Percentiles rank a stretch among this genome's conserved stretches.
Conservation (phyloP, 108 stramenopile species). For the Discostella pseudostelligera region DNA sequence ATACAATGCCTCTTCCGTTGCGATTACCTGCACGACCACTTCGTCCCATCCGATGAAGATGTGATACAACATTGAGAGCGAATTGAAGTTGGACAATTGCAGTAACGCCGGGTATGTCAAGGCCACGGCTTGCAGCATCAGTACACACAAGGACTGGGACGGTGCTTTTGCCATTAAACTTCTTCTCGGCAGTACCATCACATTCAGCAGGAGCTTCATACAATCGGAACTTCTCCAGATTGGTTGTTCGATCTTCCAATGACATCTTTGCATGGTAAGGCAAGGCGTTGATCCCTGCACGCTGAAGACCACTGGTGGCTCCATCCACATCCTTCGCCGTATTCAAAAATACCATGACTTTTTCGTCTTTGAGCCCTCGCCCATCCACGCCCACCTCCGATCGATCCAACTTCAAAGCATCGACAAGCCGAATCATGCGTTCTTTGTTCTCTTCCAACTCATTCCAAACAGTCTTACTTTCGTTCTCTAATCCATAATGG, state of each 20-base stretch:
- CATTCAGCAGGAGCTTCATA: constrained; percentile 44
- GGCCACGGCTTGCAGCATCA: constrained; percentile 94
- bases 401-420: constrained; percentile 57
- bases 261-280: constrained; percentile 86
- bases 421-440: constrained; percentile 73
- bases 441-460: constrained; percentile 73
- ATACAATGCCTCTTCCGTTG: constrained; percentile 90
- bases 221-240: constrained; percentile 79
- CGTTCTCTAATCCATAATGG: constrained; percentile 75
- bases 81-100: constrained; percentile 97
- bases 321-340: constrained; percentile 84
- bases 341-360: constrained; percentile 89
- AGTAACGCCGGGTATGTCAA: constrained; percentile 96
- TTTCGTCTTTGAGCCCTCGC: constrained; percentile 72
- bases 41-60: constrained; percentile 98
- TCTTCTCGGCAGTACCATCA: constrained; percentile 21
- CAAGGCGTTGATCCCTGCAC: constrained; percentile 73
- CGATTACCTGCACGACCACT: constrained; percentile 95
- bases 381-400: constrained; percentile 46
- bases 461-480: constrained; percentile 65
- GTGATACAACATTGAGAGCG: constrained; percentile 92
- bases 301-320: constrained; percentile 63
- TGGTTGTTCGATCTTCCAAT: constrained; percentile 72
- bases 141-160: constrained; percentile 93
- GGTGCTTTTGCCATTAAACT: constrained; percentile 43